Evolutionary conservation across 1,284 basidiomycete species (phyloP), one percentile per base, ranked within the genome.

Genomic region (Wallemia mellicola): DNA sequence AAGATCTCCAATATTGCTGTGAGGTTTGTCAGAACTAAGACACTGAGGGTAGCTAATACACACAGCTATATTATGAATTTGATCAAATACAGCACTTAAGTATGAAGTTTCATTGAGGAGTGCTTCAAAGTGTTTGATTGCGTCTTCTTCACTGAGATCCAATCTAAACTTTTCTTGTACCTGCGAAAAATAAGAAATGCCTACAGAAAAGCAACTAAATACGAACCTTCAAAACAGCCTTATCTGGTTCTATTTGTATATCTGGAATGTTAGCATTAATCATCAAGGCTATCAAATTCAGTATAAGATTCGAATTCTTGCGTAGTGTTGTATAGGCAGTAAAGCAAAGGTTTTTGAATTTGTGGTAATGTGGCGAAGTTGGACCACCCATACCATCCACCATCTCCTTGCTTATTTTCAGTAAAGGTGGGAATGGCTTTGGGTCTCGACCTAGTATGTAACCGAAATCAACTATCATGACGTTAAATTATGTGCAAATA

Each of bases 371-470:
- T 19, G 81, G 75, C 2, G 89, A 89, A 67, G 83, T 77, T n/a
- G 84, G 78, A 32, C 94, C 92, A 19, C 94, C 94, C 91, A 99
- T 95, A 7, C 85, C 91, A 67, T 99, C 94, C 0, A 98, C 88
- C 94, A 98, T 99, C 68, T 98, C 94, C 66, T 94, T 92, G 72
- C 89, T 94, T 27, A 99, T 85, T 70, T 99, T 99, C 65, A 98
- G 89, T 1, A 89, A 86, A 1, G 94, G 94, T 2, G 94, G 89
- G 68, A 94, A 95, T 0, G 91, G 89, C 69, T 99, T 98, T 0
- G 94, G 94, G 67, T 98, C 94, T 5, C 91, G 82, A 1, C 92
- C 92, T 7, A 99, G 77, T 65, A 98, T 98, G 71, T 96, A 99
- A 1, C 94, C 92, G 68, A 98, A 99, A 70, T 98, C 94, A 63